Evolutionary conservation across 352 stramenopile genomes (phyloP).

Genomic region (Globisporangium nunn): DNA sequence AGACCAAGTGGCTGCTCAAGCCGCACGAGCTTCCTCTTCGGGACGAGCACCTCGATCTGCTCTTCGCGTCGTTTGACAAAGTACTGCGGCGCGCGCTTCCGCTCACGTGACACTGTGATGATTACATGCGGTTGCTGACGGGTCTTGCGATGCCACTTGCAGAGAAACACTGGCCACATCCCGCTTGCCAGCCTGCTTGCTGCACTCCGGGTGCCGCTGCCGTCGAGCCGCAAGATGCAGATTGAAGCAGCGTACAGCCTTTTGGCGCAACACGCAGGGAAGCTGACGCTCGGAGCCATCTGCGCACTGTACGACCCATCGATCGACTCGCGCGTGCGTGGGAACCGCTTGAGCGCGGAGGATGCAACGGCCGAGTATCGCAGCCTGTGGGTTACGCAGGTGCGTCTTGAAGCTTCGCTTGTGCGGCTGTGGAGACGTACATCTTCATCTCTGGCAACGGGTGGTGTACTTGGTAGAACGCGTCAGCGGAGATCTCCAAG

Average conservation of each 20-base stretch:
- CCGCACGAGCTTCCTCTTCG: constrained; percentile 45
- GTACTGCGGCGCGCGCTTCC: constrained; percentile 4
- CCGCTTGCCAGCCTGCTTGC: constrained; percentile 34
- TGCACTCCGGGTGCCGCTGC: constrained; percentile 31
- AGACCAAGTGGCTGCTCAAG: constrained; percentile 56
- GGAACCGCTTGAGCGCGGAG: constrained; percentile 23
- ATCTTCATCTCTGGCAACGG: background rate
- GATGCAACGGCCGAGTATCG: constrained; percentile 36
- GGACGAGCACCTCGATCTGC: constrained; percentile 67
- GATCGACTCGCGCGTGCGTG: constrained; percentile 51
- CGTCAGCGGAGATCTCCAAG: constrained; percentile 26
- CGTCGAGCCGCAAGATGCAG: constrained; percentile 20
- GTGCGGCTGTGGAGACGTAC: too few species aligned
- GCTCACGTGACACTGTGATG: background rate
- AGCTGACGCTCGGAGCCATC: constrained; percentile 39
- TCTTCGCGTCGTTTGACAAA: constrained; percentile 69
- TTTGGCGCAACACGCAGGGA: constrained; percentile 21
- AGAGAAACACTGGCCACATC: constrained; percentile 56
- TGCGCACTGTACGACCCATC: constrained; percentile 41
- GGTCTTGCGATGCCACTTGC: background rate
- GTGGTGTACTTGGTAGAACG: constrained; percentile 1
- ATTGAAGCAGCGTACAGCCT: constrained; percentile 42
- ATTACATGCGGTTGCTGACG: background rate
- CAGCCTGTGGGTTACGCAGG: constrained; percentile 30
- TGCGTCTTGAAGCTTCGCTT: constrained; percentile 6